phyloP scores from a whole-genome alignment of 208 protist genomes.

The Leishmania major region DNA sequence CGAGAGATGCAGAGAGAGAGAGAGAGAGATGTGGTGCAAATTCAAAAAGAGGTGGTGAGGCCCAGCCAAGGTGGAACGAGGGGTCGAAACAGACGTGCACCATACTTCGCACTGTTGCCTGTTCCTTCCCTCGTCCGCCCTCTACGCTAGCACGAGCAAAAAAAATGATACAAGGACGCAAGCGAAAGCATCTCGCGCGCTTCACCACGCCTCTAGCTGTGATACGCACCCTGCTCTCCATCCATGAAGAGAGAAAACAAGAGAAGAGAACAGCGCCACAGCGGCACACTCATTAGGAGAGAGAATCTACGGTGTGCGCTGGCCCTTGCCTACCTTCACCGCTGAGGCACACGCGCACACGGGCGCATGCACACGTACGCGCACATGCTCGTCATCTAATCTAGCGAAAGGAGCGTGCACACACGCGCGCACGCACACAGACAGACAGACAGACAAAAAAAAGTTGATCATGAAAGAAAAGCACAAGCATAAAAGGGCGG shows the following conservation, averaged over 20 bases:
- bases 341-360: neutral
- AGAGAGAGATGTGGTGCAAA: neutral
- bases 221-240: neutral
- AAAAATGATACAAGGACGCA: neutral
- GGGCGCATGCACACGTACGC: neutral
- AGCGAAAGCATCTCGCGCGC: neutral
- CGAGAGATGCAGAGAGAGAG: neutral
- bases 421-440: neutral
- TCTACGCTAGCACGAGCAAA: neutral
- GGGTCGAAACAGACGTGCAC: neutral
- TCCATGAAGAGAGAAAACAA: neutral
- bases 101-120: neutral
- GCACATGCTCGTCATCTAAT: conserved; percentile 6
- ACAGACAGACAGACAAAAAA: neutral
- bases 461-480: neutral
- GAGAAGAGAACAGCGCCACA: neutral
- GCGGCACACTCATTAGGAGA: neutral
- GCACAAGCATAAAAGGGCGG: neutral
- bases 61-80: neutral
- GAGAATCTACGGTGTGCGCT: neutral
- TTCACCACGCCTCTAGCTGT: neutral
- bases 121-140: neutral
- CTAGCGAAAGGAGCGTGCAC: neutral
- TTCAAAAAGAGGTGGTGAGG: neutral
- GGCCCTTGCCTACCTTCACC: neutral